Evolutionary conservation across 2,329 filamentous ascomycete species (phyloP).

Genomic region (Hypoxylon sp.): DNA sequence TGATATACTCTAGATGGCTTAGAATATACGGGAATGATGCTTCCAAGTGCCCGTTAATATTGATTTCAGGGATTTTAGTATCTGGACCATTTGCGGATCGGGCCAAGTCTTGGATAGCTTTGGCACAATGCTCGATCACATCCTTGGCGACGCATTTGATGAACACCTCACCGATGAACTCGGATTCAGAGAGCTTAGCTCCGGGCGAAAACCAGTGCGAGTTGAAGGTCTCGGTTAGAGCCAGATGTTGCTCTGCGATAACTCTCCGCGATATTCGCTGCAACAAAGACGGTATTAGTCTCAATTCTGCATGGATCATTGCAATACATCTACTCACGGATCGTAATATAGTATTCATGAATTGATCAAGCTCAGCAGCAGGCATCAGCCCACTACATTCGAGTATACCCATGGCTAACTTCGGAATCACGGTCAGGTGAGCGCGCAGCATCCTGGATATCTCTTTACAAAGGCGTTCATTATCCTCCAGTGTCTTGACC

Average conservation of each 20-base stretch:
- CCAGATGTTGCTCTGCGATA: constrained; percentile 97
- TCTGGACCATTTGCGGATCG: constrained; percentile 80
- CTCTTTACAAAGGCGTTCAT: constrained; percentile 86
- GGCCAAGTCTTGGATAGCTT: constrained; percentile 81
- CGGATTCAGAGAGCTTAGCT: constrained; percentile 78
- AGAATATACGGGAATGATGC: constrained; percentile 97
- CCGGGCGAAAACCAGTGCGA: constrained; percentile 91
- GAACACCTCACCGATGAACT: constrained; percentile 97
- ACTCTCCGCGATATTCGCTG: constrained; percentile 94
- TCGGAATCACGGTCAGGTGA: constrained; percentile 93
- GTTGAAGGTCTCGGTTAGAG: constrained; percentile 93
- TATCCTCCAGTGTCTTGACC: constrained; percentile 88
- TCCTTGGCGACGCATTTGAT: constrained; percentile 92
- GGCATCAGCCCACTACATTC: constrained; percentile 89
- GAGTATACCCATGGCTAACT: constrained; percentile 92
- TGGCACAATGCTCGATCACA: constrained; percentile 86
- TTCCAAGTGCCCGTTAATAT: constrained; percentile 85
- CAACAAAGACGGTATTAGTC: constrained; percentile 2
- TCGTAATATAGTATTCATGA: constrained; percentile 94
- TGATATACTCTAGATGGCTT: constrained; percentile 95
- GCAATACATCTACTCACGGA: constrained; percentile 72
- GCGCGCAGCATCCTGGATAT: constrained; percentile 85
- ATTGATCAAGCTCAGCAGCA: constrained; percentile 85
- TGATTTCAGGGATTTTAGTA: constrained; percentile 82
- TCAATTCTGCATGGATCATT: neutral